phyloP scores from a whole-genome alignment of 1,284 basidiomycete species.

The Ganoderma lingzhi region DNA sequence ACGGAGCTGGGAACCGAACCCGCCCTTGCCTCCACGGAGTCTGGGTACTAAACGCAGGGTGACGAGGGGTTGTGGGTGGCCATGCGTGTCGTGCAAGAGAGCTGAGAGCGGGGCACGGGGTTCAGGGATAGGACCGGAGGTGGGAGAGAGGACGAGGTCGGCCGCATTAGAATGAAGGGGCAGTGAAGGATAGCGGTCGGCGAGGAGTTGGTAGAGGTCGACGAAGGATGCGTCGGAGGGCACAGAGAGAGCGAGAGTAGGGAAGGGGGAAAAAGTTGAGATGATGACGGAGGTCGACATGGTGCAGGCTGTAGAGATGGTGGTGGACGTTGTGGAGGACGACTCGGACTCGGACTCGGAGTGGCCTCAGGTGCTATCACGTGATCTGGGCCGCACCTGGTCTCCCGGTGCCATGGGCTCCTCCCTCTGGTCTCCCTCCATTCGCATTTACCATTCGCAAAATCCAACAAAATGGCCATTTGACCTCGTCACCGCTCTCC shows the following conservation, averaged over 20 bases:
- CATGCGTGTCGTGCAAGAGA: constrained; percentile 41
- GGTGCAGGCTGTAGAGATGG: constrained; percentile 15
- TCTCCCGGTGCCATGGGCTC: too few species aligned
- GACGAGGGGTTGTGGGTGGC: constrained; percentile 48
- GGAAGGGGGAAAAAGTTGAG: constrained; percentile 80
- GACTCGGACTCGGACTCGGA: constrained; percentile 13
- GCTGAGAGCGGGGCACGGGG: constrained; percentile 53
- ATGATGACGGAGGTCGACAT: constrained; percentile 68
- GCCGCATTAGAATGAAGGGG: constrained; percentile 48
- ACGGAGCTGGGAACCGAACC: constrained; percentile 95
- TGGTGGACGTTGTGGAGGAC: constrained; percentile 15
- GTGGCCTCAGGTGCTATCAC: too few species aligned
- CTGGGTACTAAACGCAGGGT: constrained; percentile 74
- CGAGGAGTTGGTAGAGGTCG: constrained; percentile 60
- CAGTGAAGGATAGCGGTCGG: constrained; percentile 63
- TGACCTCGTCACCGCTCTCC: constrained; percentile 56
- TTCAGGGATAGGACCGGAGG: constrained; percentile 56
- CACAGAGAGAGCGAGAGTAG: constrained; percentile 70
- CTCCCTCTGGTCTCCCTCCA: not conserved
- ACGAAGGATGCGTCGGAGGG: constrained; percentile 58
- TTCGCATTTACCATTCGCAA: not conserved
- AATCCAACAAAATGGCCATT: constrained; percentile 37
- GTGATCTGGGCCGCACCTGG: too few species aligned
- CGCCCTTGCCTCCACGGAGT: constrained; percentile 93
- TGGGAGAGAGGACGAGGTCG: constrained; percentile 60